Evolutionary conservation across 805 yeast species (phyloP), one percentile per base, ranked within the genome.

Genomic region (Hanseniaspora singularis): DNA sequence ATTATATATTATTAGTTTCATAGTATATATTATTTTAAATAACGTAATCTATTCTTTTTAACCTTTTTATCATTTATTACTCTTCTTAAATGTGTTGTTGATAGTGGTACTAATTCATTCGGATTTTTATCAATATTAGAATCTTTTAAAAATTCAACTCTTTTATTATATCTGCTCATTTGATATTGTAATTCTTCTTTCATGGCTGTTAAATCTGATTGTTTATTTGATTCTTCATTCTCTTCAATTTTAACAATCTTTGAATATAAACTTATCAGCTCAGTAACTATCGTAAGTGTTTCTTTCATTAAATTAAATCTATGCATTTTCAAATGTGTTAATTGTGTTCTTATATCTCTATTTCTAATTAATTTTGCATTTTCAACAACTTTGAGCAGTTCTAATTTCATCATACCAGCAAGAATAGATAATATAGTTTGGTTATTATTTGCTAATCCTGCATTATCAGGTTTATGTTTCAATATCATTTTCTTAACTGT

Each of bases 331-430:
- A 37, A 16, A 20, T 36, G 22, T 2, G 22, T 4, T 15, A 36
- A 26, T 10, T 27, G 24, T 2, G 14, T 27, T 24, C 36, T 43
- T 14, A 43, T 38, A 37, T 43, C 40, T 14, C 37, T 36, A 18
- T 43, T 38, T 36, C 47, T 36, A n/a, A 36, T 37, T 22, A 36
- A 12, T 26, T 43, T 43, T 7, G 47, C 47, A 9, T 36, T 43
- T 31, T 43, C 47, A 18, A 43, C 37, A 10, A 43, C 32, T 23
- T 37, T 43, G 32, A 43, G 12, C 9, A 43, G 37, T 24, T 43
- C 47, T 11, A 43, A 16, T 23, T 43, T 43, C 40, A 43, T 32
- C 47, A 43, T 43, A 36, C 47, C 47, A 12, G 47, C 47, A 5
- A 43, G 22, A 14, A 43, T 43, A 2, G 47, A 43, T 15, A 43